phyloP scores from a whole-genome alignment of 129 eudicot species.

The Sambucus nigra region DNA sequence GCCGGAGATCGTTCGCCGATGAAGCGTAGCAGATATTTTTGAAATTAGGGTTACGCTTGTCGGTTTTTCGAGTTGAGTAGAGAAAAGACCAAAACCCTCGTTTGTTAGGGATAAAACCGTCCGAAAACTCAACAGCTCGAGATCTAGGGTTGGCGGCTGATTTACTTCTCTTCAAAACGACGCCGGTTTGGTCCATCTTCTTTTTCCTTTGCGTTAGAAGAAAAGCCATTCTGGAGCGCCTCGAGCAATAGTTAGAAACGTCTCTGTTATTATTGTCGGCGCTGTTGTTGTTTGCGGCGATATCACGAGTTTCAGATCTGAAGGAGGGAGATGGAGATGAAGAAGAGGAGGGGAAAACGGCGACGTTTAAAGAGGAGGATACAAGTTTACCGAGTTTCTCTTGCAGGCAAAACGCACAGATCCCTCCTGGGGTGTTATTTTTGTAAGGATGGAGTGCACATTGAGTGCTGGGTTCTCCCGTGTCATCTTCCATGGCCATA shows the following conservation, averaged over 20 bases:
- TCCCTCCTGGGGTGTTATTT: conserved; percentile 61
- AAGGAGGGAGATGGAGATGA: conserved; percentile 53
- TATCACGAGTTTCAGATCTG: no score
- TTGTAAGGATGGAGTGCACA: conserved; percentile 67
- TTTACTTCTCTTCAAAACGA: conserved; percentile 62
- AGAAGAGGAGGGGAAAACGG: conserved; percentile 52
- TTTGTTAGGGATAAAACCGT: conserved; percentile 25
- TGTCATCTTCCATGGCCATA: conserved; percentile 57
- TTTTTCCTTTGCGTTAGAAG: conserved; percentile 46
- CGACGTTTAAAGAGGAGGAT: conserved; percentile 62
- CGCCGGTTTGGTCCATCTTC: conserved; percentile 21
- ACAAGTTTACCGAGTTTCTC: conserved; percentile 89
- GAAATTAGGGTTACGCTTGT: conserved; percentile 8
- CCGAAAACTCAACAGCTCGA: conserved; percentile 35
- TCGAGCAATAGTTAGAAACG: conserved; percentile 16
- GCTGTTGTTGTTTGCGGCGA: neutral
- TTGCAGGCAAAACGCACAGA: conserved; percentile 87
- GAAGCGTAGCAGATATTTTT: conserved; percentile 30
- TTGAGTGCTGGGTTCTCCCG: conserved; percentile 50
- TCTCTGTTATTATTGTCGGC: neutral
- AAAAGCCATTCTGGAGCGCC: conserved; percentile 46
- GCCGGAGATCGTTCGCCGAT: conserved; percentile 16
- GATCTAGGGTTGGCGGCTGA: conserved; percentile 47
- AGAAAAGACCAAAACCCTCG: conserved; percentile 78
- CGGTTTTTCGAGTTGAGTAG: conserved; percentile 16